phyloP scores from a whole-genome alignment of 108 stramenopile genomes.

The Skeletonema marinoi region DNA sequence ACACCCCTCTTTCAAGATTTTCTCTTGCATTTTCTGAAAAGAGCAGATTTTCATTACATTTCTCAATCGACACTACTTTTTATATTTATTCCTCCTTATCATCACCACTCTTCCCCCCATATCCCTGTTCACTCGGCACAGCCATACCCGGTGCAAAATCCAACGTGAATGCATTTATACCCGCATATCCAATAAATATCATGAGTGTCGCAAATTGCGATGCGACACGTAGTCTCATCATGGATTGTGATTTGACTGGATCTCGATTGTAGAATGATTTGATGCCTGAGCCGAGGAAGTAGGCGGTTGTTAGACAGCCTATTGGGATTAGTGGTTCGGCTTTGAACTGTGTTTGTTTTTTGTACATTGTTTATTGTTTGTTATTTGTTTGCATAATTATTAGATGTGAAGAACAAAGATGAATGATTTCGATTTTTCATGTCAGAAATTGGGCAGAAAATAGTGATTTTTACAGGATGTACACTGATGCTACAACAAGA shows the following conservation, averaged over 20 bases:
- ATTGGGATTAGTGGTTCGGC: conserved; percentile 85
- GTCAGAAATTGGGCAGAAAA: not conserved
- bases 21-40: not conserved
- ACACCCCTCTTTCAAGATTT: not conserved
- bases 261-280: conserved; percentile 80
- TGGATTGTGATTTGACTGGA: conserved; percentile 69
- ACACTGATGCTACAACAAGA: not conserved
- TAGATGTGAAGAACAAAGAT: not conserved
- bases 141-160: conserved; percentile 66
- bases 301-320: conserved; percentile 82
- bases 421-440: not conserved
- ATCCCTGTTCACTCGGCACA: conserved; percentile 30
- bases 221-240: conserved; percentile 86
- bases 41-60: not conserved
- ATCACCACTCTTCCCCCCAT: conserved; percentile 12
- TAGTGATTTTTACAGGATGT: no score
- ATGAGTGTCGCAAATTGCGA: conserved; percentile 83
- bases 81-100: conserved; percentile 7
- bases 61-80: not conserved
- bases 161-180: conserved; percentile 69
- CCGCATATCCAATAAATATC: conserved; percentile 82
- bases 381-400: not conserved
- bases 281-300: conserved; percentile 81
- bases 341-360: conserved; percentile 59
- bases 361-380: no score